Evolutionary conservation across 495 filamentous ascomycete genomes (phyloP), one percentile per base, ranked within the genome.

Genomic region (Penicillium macrosclerotiorum): DNA sequence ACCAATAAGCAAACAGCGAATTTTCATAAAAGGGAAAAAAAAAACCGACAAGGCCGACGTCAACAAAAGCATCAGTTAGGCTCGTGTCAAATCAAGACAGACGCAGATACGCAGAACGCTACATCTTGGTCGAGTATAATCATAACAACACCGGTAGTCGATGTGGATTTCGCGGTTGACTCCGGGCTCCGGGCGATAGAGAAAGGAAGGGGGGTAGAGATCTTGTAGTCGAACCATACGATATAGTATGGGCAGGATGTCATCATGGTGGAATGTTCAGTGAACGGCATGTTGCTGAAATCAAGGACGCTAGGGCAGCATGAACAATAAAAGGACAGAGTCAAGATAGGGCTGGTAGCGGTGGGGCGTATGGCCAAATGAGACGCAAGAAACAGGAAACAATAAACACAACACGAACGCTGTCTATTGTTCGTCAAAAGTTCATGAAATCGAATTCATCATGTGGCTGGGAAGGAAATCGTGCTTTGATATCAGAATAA

Each of bases 341-440:
- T 25, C 8, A 23, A 34, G 13, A 19, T 31, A 19, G 33, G 11
- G 29, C 19, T 41, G 6, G 27, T 16, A 24, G 18, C 25, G n/a
- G 25, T 12, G 22, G 29, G 14, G 34, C 8, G 11, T 13, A 1
- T 6, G 11, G 22, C 22, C 19, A 47, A 22, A 2, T 34, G 12
- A 24, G 9, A 12, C 34, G 25, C n/a, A 24, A 19, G 40, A 27
- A 19, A n/a, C 37, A 26, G 9, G 8, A 27, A 47, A 52, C 47
- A 58, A 60, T 41, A 55, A 50, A 48, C 44, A 33, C 38, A 49
- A 52, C 40, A 47, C 11, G 14, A 54, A 60, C 51, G 54, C 58
- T 55, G 45, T 62, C 51, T 55, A 55, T 56, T 46, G 51, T 59
- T 61, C 55, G 44, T 54, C 50, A 54, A 33, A 29, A 49, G 41